Percentiles rank a stretch among this genome's conserved stretches.
Conservation (phyloP, 208 protist species). For the Acanthamoeba rhysodes region DNA sequence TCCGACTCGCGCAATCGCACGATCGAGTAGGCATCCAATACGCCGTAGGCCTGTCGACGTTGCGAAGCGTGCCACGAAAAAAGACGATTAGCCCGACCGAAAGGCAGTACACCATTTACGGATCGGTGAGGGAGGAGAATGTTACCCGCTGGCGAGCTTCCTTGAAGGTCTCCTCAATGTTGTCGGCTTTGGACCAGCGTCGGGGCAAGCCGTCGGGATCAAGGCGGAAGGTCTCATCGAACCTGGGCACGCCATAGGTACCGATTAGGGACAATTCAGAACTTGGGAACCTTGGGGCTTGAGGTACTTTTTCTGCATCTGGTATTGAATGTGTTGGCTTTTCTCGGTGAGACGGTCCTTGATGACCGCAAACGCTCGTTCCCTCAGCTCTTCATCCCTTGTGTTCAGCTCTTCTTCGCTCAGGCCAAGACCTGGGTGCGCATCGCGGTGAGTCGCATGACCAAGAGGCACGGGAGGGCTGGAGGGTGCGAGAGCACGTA, state of each 20-base stretch:
- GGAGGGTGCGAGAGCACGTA: neutral
- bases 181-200: slow-evolving; percentile 77
- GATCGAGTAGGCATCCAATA: slow-evolving; percentile 57
- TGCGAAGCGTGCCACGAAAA: no score
- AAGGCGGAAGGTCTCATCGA: slow-evolving; percentile 81
- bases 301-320: slow-evolving; percentile 46
- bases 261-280: no score
- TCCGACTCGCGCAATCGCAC: neutral
- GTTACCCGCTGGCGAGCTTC: slow-evolving; percentile 50
- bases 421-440: slow-evolving; percentile 31
- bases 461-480: neutral
- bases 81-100: no score
- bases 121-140: neutral
- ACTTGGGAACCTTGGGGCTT: neutral
- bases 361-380: slow-evolving; percentile 31
- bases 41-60: slow-evolving; percentile 40
- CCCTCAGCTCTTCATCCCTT: slow-evolving; percentile 14
- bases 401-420: neutral
- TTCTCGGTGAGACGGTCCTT: slow-evolving; percentile 61
- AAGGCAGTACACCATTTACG: no score
- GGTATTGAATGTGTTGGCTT: slow-evolving; percentile 71
- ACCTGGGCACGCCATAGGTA: neutral
- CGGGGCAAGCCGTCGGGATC: slow-evolving; percentile 80
- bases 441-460: neutral
- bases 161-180: slow-evolving; percentile 62